phyloP scores from a whole-genome alignment of 345 rosid genomes.

The Clausena lansium region DNA sequence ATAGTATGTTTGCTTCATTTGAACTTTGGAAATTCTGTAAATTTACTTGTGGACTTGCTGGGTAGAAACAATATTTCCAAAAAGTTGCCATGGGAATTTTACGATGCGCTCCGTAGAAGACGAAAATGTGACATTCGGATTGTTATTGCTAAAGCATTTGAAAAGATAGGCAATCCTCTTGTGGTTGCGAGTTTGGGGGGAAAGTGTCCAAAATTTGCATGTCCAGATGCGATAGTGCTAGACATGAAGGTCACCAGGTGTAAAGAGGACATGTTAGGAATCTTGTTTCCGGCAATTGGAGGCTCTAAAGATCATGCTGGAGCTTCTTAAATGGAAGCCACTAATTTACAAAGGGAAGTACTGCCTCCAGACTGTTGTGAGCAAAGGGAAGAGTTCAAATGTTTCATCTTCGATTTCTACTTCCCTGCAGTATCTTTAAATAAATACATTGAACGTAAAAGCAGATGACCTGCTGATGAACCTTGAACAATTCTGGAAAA shows the following conservation, averaged over 20 bases:
- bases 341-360: background rate
- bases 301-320: background rate
- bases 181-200: conserved; percentile 19
- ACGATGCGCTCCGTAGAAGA: conserved; percentile 9
- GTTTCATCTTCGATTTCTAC: conserved; percentile 4
- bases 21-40: conserved; percentile 26
- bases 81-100: conserved; percentile 23
- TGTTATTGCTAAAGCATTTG: conserved; percentile 29
- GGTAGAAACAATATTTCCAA: conserved; percentile 10
- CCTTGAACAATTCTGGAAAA: conserved; percentile 14
- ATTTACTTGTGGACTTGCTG: conserved; percentile 23
- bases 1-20: conserved; percentile 30
- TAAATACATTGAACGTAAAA: background rate
- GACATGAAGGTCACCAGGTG: conserved; percentile 26
- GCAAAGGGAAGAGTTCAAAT: conserved; percentile 7
- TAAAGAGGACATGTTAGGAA: conserved; percentile 26
- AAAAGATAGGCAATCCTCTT: conserved; percentile 32
- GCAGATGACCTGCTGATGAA: background rate
- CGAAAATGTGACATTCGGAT: background rate
- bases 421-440: background rate
- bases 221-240: conserved; percentile 26
- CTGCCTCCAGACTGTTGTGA: background rate
- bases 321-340: background rate
- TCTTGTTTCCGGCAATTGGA: conserved; percentile 21
- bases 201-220: background rate